A percentile compares a stretch with the other conserved stretches of the same genome.
phyloP scores from a whole-genome alignment of 75 land plant species.

The Pseudotsuga menziesii region DNA sequence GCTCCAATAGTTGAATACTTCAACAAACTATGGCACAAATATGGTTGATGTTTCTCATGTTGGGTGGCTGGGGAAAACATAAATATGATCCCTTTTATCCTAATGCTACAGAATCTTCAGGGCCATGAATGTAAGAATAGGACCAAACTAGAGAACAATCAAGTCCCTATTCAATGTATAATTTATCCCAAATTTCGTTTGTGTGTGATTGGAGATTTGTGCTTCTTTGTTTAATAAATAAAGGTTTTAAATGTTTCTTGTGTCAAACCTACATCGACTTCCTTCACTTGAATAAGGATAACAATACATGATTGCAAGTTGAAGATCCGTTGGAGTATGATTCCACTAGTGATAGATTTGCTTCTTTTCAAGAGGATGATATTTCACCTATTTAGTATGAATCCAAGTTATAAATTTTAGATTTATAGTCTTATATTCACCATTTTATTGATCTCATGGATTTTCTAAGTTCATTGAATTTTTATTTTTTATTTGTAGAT shows the following conservation, averaged over 20 bases:
- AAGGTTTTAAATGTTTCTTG: background rate
- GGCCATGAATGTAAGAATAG: too few species aligned
- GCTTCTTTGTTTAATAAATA: too few species aligned
- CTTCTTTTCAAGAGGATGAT: conserved; percentile 22
- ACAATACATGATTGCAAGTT: conserved; percentile 69
- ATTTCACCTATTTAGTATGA: conserved; percentile 41
- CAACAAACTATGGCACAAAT: too few species aligned
- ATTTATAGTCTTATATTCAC: background rate
- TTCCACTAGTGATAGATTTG: conserved; percentile 22
- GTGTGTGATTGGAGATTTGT: too few species aligned
- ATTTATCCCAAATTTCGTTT: too few species aligned
- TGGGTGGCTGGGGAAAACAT: too few species aligned
- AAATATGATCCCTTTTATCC: too few species aligned
- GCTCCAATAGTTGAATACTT: too few species aligned
- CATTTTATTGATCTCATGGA: background rate
- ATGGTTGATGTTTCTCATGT: too few species aligned
- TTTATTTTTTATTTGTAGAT: conserved; percentile 31
- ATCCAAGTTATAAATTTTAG: conserved; percentile 41
- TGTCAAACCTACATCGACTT: conserved; percentile 91
- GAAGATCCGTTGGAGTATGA: conserved; percentile 73
- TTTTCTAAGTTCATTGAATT: background rate
- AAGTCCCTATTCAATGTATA: too few species aligned
- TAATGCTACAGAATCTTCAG: too few species aligned
- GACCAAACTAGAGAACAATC: too few species aligned
- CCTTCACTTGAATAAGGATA: conserved; percentile 87